These are phyloP conservation scores for Coelastrella sp. DNA, from an alignment of 139 green algal genomes.

Conservation along the genomic window DNA sequence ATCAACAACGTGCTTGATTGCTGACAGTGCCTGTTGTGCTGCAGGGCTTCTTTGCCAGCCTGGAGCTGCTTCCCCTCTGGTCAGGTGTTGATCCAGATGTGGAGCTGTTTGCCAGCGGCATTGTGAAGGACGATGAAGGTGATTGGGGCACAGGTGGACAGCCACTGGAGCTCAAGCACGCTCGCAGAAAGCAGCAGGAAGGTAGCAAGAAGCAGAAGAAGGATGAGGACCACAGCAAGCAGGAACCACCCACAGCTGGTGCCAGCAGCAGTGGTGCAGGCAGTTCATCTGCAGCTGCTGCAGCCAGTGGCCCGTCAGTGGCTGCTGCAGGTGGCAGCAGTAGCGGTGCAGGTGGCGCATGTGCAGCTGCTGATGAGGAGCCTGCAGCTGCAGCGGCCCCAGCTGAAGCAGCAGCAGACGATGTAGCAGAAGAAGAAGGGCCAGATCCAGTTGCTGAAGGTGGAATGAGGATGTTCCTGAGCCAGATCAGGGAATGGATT, in stretches of 20 bases:
- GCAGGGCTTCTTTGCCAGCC: constrained; percentile 78
- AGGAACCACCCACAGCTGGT: neutral
- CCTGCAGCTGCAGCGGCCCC: constrained; percentile 18
- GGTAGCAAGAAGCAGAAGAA: neutral
- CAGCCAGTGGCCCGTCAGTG: neutral
- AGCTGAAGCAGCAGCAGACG: constrained; percentile 24
- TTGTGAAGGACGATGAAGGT: constrained; percentile 84
- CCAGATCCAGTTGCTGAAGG: constrained; percentile 38
- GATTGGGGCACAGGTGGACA: constrained; percentile 69
- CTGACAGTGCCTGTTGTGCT: neutral
- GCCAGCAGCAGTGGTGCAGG: constrained; percentile 17
- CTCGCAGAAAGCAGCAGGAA: neutral
- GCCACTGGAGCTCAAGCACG: neutral
- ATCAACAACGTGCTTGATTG: neutral
- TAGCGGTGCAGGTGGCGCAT: constrained; percentile 4
- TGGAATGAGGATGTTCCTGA: constrained; percentile 90
- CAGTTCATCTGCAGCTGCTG: constrained; percentile 5
- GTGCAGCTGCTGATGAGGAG: constrained; percentile 23
- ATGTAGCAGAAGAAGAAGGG: constrained; percentile 16
- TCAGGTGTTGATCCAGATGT: constrained; percentile 84
- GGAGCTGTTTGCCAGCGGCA: constrained; percentile 85
- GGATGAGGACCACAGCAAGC: neutral
- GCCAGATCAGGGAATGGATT: constrained; percentile 93
- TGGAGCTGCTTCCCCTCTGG: constrained; percentile 96
- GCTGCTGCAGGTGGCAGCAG: constrained; percentile 10